Percentiles rank a stretch among this genome's conserved stretches.
Evolutionary conservation across 352 stramenopile genomes (phyloP).

Genomic region (Pythium oligandrum): DNA sequence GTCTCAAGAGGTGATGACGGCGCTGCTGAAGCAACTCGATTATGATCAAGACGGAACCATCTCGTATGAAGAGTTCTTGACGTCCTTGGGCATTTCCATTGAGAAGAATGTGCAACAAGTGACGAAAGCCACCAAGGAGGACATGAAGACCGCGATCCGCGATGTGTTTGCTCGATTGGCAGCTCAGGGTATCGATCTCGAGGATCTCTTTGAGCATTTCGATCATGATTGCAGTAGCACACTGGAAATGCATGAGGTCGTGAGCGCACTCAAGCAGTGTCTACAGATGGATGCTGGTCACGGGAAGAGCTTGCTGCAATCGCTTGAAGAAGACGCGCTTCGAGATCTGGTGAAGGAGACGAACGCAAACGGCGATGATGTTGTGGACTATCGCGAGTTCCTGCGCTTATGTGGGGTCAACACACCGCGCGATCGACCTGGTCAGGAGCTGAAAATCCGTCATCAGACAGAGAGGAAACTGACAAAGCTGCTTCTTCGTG

Average conservation of each 20-base stretch:
- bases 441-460: neutral
- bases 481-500: slow-evolving; percentile 54
- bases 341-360: slow-evolving; percentile 36
- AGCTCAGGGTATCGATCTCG: slow-evolving; percentile 42
- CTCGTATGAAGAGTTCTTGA: slow-evolving; percentile 78
- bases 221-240: slow-evolving; percentile 55
- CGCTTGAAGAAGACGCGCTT: slow-evolving; percentile 38
- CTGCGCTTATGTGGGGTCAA: slow-evolving; percentile 38
- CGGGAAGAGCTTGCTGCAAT: slow-evolving; percentile 20
- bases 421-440: slow-evolving; percentile 12
- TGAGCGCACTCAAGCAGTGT: slow-evolving; percentile 38
- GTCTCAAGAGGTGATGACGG: slow-evolving; percentile 29
- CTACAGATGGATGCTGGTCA: slow-evolving; percentile 27
- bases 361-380: slow-evolving; percentile 55
- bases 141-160: slow-evolving; percentile 35
- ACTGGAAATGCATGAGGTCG: slow-evolving; percentile 53
- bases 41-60: slow-evolving; percentile 54
- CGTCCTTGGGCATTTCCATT: slow-evolving; percentile 40
- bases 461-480: slow-evolving; percentile 43
- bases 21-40: slow-evolving; percentile 51
- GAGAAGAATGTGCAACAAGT: slow-evolving; percentile 43
- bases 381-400: slow-evolving; percentile 70
- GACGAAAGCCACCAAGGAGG: slow-evolving; percentile 30
- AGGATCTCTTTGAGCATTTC: slow-evolving; percentile 66
- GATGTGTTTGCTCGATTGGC: slow-evolving; percentile 46